Conservation (phyloP, 106 monocot species). For the Acanthochlamys bracteata region DNA sequence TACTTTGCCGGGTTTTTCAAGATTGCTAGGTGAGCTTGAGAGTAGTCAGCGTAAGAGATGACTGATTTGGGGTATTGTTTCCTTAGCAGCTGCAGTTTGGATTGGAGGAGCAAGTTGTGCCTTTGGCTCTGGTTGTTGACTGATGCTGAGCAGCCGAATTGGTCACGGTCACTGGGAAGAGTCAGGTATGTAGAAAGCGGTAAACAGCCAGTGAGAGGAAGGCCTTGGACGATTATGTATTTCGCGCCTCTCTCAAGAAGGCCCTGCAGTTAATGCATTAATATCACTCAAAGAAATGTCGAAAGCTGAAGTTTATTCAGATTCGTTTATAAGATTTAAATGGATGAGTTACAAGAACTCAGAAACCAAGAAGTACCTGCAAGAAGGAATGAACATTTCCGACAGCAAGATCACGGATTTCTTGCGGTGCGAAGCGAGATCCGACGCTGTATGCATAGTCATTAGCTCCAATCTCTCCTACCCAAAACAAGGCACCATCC, state of each 20-base stretch:
- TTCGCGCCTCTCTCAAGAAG: slow-evolving; percentile 63
- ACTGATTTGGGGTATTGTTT: slow-evolving; percentile 30
- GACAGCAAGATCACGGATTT: slow-evolving; percentile 30
- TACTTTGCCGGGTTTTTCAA: slow-evolving; percentile 35
- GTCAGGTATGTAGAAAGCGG: slow-evolving; percentile 47
- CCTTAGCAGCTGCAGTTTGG: slow-evolving; percentile 35
- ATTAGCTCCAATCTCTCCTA: slow-evolving; percentile 89
- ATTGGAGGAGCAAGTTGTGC: slow-evolving; percentile 50
- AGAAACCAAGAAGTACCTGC: slow-evolving; percentile 26
- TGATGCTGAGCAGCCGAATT: slow-evolving; percentile 39
- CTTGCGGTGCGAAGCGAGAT: slow-evolving; percentile 22
- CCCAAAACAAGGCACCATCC: slow-evolving; percentile 66
- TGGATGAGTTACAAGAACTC: background rate
- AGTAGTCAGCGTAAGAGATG: slow-evolving; percentile 86
- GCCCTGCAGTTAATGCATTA: slow-evolving; percentile 17
- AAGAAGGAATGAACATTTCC: slow-evolving; percentile 40
- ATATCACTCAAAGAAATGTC: background rate
- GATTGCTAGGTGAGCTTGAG: slow-evolving; percentile 40
- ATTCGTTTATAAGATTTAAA: too few relatives aligned
- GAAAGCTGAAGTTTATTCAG: too few relatives aligned
- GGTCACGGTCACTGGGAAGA: slow-evolving; percentile 42
- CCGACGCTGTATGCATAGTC: slow-evolving; percentile 67
- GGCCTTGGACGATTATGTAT: slow-evolving; percentile 73
- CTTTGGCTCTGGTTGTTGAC: slow-evolving; percentile 38
- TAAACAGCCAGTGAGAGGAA: slow-evolving; percentile 71